These are phyloP conservation scores for Hyphodiscus sp. DNA, from an alignment of 2,329 filamentous ascomycete genomes.

Conservation along the genomic window DNA sequence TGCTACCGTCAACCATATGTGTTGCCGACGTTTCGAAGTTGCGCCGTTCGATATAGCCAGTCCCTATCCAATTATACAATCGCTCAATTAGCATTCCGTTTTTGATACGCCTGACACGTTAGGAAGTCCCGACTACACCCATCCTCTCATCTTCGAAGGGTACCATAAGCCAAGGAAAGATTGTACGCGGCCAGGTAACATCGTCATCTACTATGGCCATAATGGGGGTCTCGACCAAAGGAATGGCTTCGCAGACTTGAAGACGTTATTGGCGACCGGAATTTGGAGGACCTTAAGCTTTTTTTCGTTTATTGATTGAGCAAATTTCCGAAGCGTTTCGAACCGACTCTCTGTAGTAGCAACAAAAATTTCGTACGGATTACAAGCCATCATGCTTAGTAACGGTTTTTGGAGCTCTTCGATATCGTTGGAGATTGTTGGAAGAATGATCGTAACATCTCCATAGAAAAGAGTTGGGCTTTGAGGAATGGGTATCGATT, in stretches of 20 bases:
- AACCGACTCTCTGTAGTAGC: slow-evolving; percentile 4
- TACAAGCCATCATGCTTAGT: slow-evolving; percentile 7
- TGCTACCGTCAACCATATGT: slow-evolving; percentile 83
- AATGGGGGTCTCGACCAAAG: slow-evolving; percentile 71
- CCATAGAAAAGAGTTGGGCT: no score
- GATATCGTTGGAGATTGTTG: slow-evolving; percentile 1
- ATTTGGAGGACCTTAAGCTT: slow-evolving; percentile 63
- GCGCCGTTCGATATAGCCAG: slow-evolving; percentile 79
- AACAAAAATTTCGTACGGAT: slow-evolving; percentile 5
- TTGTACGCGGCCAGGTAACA: slow-evolving; percentile 76
- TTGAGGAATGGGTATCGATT: no score
- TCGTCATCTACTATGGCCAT: slow-evolving; percentile 90
- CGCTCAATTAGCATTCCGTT: slow-evolving; percentile 51
- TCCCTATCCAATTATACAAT: slow-evolving; percentile 80
- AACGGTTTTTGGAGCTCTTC: slow-evolving; percentile 7
- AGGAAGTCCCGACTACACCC: slow-evolving; percentile 71
- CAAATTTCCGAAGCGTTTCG: slow-evolving; percentile 1
- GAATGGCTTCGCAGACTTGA: slow-evolving; percentile 82
- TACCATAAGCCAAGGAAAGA: slow-evolving; percentile 82
- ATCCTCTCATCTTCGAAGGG: slow-evolving; percentile 78
- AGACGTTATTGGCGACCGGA: slow-evolving; percentile 84
- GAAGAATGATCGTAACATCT: no score
- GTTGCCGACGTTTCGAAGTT: slow-evolving; percentile 94
- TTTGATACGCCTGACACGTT: slow-evolving; percentile 57
- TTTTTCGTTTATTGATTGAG: slow-evolving; percentile 1